Conservation (phyloP, 176 grass and related monocot species). For the Paspalum vaginatum region DNA sequence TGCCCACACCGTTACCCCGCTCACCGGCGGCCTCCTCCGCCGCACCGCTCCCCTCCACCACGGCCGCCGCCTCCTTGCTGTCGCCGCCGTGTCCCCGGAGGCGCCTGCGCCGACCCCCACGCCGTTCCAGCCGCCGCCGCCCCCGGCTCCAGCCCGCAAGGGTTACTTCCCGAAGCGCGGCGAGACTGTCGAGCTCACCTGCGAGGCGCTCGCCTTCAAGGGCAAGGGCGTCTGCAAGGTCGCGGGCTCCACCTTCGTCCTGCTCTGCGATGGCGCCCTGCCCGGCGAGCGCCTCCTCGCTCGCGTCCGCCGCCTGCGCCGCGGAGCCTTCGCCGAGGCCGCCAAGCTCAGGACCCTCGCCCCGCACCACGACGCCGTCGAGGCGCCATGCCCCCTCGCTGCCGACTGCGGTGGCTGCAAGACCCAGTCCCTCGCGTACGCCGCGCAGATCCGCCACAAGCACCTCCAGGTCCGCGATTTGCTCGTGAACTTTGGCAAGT, state of each 20-base stretch:
- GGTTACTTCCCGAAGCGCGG: constrained; percentile 80
- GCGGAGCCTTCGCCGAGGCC: constrained; percentile 61
- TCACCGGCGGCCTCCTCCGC: constrained; percentile 42
- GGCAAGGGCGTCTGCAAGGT: constrained; percentile 89
- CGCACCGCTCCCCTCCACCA: constrained; percentile 35
- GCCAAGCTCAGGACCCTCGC: constrained; percentile 77
- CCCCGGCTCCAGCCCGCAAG: constrained; percentile 26
- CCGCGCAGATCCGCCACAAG: constrained; percentile 75
- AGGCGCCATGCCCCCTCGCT: constrained; percentile 74
- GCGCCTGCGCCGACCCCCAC: constrained; percentile 30
- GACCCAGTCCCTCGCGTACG: constrained; percentile 80
- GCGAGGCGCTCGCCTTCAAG: constrained; percentile 86
- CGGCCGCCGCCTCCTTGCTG: constrained; percentile 36
- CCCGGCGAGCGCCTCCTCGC: constrained; percentile 88
- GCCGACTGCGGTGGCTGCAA: constrained; percentile 90
- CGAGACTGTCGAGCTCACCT: constrained; percentile 82
- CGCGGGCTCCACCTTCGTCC: constrained; percentile 66
- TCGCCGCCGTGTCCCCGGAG: constrained; percentile 45
- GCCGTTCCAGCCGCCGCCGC: constrained; percentile 23
- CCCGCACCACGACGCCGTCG: constrained; percentile 68
- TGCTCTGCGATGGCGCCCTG: constrained; percentile 86
- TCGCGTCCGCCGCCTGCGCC: constrained; percentile 63
- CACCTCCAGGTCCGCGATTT: constrained; percentile 77
- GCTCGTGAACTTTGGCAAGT: constrained; percentile 81
- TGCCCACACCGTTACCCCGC: constrained; percentile 34